Base-by-base conservation (phyloP, 371 early-diverging fungal species). In the Apophysomyces ossiformis region DNA sequence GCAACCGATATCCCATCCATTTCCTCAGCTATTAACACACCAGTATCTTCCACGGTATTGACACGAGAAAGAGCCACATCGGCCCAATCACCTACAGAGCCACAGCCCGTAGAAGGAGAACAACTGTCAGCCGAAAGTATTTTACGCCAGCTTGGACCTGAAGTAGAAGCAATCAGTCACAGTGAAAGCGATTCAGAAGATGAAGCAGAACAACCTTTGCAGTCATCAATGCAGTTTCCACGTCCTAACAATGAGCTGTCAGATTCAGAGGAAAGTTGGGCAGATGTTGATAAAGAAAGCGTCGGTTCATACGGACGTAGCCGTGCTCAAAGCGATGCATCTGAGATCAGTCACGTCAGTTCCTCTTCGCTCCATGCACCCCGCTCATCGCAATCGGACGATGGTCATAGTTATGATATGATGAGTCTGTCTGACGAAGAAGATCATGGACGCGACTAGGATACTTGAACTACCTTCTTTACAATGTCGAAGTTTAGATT, bases 221-320 rank as follows among this genome's bases (percentile, higher is more conserved):
- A 50, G 11, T 8, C 54, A 7, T 18, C 21, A 16, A 50, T 50
- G 54, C 54, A 50, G 21, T 50, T 50, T 32, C 54, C 54, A 32
- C 21, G 54, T 21, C 21, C 54, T 21, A 21, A 9, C 7, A 7
- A 9, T 50, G 54, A 50, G 54, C 9, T 9, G 18, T 50, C 54
- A 5, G 54, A 50, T 50, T 50, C 54, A 21, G 54, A 50, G 21
- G 54, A 50, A 21, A 50, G 54, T 21, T 50, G 54, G 54, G 54
- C 54, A 50, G 54, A 50, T 6, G 21, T 50, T 9, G 54, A 7
- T 26, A 18, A 9, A 21, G 9, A 9, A 21, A n/a, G 21, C 9
- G 21, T 9, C 21, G 21, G 21, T 7, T 50, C 54, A 5, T 5
- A 5, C 9, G 54, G 54, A 21, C 54, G 54, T 50, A 50, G 18